Conservation (phyloP, 1,284 basidiomycete genomes). For the Melampsora americana region DNA sequence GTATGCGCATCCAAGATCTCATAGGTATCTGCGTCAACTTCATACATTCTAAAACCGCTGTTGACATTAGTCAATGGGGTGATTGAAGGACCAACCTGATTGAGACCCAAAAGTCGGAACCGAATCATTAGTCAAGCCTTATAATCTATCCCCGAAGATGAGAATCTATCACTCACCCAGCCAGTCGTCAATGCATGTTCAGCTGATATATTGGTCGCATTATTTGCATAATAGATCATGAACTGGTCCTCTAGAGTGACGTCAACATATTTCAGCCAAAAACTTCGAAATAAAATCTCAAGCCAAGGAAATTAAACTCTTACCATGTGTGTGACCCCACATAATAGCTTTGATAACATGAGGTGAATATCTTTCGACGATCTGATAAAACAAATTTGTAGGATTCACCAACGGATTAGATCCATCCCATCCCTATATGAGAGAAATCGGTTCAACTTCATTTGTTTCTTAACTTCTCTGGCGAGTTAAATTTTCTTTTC, state of each 20-base stretch:
- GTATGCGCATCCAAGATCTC: constrained; percentile 59
- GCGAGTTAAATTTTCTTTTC: background rate
- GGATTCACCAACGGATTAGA: constrained; percentile 13
- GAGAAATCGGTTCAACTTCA: background rate
- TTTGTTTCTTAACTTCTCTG: background rate
- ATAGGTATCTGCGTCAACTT: constrained; percentile 61
- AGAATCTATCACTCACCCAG: constrained; percentile 41
- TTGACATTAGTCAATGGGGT: constrained; percentile 51
- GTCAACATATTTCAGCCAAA: background rate
- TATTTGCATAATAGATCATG: constrained; percentile 62
- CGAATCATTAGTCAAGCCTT: constrained; percentile 61
- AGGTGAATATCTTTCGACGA: constrained; percentile 71
- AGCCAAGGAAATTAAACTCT: background rate
- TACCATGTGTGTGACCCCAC: constrained; percentile 45
- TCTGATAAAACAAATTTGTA: constrained; percentile 52
- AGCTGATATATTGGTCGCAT: constrained; percentile 56
- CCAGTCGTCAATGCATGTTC: constrained; percentile 59
- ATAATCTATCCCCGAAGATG: constrained; percentile 53
- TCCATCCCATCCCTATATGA: constrained; percentile 65
- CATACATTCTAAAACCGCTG: constrained; percentile 61
- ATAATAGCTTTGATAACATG: constrained; percentile 64
- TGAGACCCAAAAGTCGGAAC: constrained; percentile 51
- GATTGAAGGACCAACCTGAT: background rate
- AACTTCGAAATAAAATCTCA: background rate
- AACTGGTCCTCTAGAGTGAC: constrained; percentile 59